These are phyloP conservation scores for Ceratobasidium sp. DNA, from an alignment of 1,284 basidiomycete genomes.

Conservation along the genomic window DNA sequence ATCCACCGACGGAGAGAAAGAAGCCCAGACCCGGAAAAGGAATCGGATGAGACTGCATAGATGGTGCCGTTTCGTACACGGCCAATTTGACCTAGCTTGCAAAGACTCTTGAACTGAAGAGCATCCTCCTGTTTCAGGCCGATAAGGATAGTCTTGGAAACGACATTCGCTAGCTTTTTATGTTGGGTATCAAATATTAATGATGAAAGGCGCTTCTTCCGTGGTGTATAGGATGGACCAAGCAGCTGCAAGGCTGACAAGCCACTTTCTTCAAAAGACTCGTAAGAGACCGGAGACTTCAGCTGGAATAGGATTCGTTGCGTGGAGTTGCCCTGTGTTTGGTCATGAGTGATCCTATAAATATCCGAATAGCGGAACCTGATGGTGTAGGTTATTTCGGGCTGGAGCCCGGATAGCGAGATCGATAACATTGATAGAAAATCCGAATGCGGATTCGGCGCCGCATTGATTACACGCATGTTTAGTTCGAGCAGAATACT, in stretches of 20 bases:
- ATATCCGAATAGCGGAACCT: constrained; percentile 28
- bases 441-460: neutral
- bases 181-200: constrained; percentile 43
- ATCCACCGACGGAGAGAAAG: constrained; percentile 55
- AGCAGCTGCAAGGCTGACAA: constrained; percentile 58
- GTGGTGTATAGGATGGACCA: constrained; percentile 47
- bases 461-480: neutral
- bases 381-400: neutral
- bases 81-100: constrained; percentile 44
- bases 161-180: constrained; percentile 39
- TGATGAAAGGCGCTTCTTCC: constrained; percentile 44
- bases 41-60: neutral
- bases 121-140: constrained; percentile 59
- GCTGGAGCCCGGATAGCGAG: neutral
- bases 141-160: constrained; percentile 50
- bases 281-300: constrained; percentile 46
- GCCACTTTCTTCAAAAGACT: constrained; percentile 53
- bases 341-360: neutral
- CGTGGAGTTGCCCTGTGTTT: neutral
- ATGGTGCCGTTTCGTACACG: neutral
- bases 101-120: constrained; percentile 64
- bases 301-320: constrained; percentile 7
- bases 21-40: constrained; percentile 47
- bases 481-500: constrained; percentile 4
- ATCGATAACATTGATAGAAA: too few species aligned